These are phyloP conservation scores for Chaetomium globosum DNA, from an alignment of 2,329 filamentous ascomycete species.

Conservation along the genomic window DNA sequence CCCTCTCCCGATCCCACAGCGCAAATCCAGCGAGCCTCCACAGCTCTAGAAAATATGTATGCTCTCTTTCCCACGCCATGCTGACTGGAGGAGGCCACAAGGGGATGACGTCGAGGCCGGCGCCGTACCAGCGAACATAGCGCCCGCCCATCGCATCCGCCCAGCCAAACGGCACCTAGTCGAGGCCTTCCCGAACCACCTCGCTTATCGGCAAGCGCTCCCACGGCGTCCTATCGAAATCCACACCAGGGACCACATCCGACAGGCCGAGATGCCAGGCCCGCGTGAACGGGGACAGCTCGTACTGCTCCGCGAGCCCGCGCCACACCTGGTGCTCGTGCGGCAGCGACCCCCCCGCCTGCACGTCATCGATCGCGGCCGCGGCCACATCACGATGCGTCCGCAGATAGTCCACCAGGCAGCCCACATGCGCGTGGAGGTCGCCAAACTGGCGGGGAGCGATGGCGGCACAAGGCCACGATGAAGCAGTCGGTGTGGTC, in stretches of 20 bases:
- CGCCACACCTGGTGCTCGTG: not conserved
- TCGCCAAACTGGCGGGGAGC: slow-evolving; percentile 13
- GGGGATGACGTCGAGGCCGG: not conserved
- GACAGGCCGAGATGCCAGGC: slow-evolving; percentile 1
- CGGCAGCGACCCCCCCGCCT: not conserved
- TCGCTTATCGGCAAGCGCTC: not conserved
- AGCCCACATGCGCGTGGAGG: slow-evolving; percentile 10
- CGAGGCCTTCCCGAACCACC: not conserved
- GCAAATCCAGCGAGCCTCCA: slow-evolving; percentile 10
- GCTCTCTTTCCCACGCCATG: no score
- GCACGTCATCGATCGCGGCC: slow-evolving; percentile 7
- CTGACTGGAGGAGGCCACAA: slow-evolving; percentile 8
- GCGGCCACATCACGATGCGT: not conserved
- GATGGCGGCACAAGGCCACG: slow-evolving; percentile 14
- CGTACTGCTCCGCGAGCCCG: slow-evolving; percentile 2
- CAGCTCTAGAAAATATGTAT: not conserved
- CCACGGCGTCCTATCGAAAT: not conserved
- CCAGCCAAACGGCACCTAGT: slow-evolving; percentile 17
- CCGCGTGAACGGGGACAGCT: slow-evolving; percentile 11
- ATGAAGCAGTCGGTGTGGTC: slow-evolving; percentile 21
- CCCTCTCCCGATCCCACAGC: slow-evolving; percentile 17
- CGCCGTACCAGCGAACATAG: slow-evolving; percentile 6
- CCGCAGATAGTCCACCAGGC: slow-evolving; percentile 15
- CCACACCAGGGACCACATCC: not conserved
- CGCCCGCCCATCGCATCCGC: slow-evolving; percentile 14